phyloP scores from a whole-genome alignment of 202 grass and related monocot species.

The Eragrostis tef region DNA sequence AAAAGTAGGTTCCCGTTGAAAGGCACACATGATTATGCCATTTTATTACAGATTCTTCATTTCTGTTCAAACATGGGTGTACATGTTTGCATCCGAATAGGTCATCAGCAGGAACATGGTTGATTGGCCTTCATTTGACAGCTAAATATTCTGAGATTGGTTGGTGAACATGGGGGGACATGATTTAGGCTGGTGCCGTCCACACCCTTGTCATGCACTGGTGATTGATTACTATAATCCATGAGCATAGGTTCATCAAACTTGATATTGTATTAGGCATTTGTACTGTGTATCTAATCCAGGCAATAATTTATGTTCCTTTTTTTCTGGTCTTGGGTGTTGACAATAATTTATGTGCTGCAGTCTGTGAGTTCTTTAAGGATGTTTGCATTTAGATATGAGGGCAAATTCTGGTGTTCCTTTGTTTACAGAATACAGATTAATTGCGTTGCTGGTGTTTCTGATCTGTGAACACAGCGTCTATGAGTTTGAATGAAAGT shows the following conservation, averaged over 20 bases:
- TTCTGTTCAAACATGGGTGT: slow-evolving; percentile 32
- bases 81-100: slow-evolving; percentile 21
- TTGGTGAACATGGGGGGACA: slow-evolving; percentile 53
- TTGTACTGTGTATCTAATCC: slow-evolving; percentile 21
- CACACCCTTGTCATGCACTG: slow-evolving; percentile 32
- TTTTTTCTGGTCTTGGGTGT: not conserved
- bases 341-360: slow-evolving; percentile 13
- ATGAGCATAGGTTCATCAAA: slow-evolving; percentile 27
- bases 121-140: slow-evolving; percentile 48
- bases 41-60: slow-evolving; percentile 31
- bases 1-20: slow-evolving; percentile 38
- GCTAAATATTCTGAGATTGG: slow-evolving; percentile 45
- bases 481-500: slow-evolving; percentile 44
- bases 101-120: slow-evolving; percentile 42
- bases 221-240: slow-evolving; percentile 29
- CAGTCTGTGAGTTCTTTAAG: not conserved
- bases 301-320: not conserved
- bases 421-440: not conserved
- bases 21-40: slow-evolving; percentile 14
- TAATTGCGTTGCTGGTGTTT: not conserved
- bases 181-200: slow-evolving; percentile 52
- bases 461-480: not conserved
- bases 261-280: slow-evolving; percentile 7
- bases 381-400: slow-evolving; percentile 36
- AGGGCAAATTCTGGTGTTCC: not conserved